phyloP scores from a whole-genome alignment of 1,284 basidiomycete genomes.

The Ceratobasidium sp. region DNA sequence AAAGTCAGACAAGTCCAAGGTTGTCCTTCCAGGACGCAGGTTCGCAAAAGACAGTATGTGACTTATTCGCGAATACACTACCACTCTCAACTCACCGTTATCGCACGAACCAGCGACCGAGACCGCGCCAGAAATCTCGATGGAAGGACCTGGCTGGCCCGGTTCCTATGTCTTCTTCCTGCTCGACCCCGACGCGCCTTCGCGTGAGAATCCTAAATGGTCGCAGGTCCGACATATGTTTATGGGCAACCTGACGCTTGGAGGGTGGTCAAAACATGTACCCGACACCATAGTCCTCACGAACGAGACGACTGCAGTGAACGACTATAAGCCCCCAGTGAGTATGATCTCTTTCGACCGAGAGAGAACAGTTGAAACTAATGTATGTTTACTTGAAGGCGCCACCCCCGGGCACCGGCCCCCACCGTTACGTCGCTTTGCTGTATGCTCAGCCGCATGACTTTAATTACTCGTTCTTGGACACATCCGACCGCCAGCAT shows the following conservation, averaged over 20 bases:
- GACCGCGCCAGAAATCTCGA: slow-evolving; percentile 24
- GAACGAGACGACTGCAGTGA: slow-evolving; percentile 21
- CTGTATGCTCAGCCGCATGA: slow-evolving; percentile 37
- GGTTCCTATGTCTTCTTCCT: slow-evolving; percentile 42
- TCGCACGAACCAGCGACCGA: slow-evolving; percentile 3
- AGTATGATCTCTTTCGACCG: background rate
- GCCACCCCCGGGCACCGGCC: slow-evolving; percentile 22
- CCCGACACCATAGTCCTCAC: slow-evolving; percentile 16
- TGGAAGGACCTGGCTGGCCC: slow-evolving; percentile 40
- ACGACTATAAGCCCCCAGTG: slow-evolving; percentile 35
- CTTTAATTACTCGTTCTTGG: slow-evolving; percentile 35
- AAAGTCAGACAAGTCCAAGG: background rate
- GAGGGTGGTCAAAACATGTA: slow-evolving; percentile 11
- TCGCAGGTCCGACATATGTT: slow-evolving; percentile 40
- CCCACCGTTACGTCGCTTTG: slow-evolving; percentile 36
- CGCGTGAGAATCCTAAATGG: slow-evolving; percentile 30
- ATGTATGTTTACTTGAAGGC: background rate
- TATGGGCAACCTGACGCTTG: slow-evolving; percentile 27
- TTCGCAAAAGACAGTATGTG: slow-evolving; percentile 34
- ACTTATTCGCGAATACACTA: background rate
- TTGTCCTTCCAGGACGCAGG: slow-evolving; percentile 26
- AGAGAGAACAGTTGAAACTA: background rate
- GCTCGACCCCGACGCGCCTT: slow-evolving; percentile 43
- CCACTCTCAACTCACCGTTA: background rate
- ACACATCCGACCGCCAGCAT: slow-evolving; percentile 10